Evolutionary conservation across 225 moss, liverwort and hornwort genomes (phyloP), one percentile per base, ranked within the genome.

Genomic region (Anthoceros angustus): DNA sequence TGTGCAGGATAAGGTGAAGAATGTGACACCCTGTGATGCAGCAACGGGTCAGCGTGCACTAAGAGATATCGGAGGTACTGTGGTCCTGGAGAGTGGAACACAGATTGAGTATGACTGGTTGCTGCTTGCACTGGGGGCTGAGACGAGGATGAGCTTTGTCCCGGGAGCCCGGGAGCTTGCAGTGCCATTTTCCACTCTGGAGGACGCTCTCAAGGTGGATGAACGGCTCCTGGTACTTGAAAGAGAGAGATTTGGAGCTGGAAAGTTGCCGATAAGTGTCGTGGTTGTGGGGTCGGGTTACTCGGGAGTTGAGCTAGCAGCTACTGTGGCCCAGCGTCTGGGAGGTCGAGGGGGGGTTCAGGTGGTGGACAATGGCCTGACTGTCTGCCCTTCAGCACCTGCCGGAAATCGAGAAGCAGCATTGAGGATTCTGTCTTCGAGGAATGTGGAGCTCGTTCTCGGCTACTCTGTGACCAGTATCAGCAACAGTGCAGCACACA

Each of bases 51-150:
- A 80, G 61, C 78, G 80, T 46, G 80, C 83, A 42, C 72, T 71
- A 70, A 77, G 78, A 65, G 78, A 79, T 69, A 71, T 69, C 21
- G 98, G 89, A 63, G 98, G 98, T 39, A 87, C 88, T 23, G 98
- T 98, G 15, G 74, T 84, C 68, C 92, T 98, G 63, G 75, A 80
- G 40, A 86, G 86, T 74, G 98, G 98, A 72, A 75, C 73, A 66
- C 78, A 86, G 77, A 81, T 98, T 65, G 87, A 89, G 45, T 92
- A 98, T 62, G 98, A 98, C 71, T 98, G 98, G 98, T 81, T 98
- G 74, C 89, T 98, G 69, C 70, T 98, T 62, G 89, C 98, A 69
- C 83, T 98, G 69, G 92, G 98, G 66, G 81, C 92, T 68, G 98
- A 98, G 77, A 84, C 84, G 75, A 89, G 78, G 43, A 78, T 98